phyloP scores from a whole-genome alignment of 148 eudicot genomes.

The Fagopyrum esculentum region DNA sequence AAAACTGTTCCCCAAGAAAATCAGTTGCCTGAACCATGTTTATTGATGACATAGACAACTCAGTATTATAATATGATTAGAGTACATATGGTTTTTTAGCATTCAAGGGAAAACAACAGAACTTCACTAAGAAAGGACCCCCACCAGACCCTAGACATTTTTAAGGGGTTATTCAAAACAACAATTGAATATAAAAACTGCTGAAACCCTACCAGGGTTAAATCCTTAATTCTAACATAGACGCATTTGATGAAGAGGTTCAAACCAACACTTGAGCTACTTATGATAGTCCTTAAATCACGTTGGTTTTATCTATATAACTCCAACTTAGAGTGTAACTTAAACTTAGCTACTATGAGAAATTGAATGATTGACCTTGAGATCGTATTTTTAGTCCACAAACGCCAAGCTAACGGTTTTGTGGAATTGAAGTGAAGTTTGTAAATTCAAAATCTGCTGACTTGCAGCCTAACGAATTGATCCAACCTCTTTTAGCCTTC shows the following conservation, averaged over 20 bases:
- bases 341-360: neutral
- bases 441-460: neutral
- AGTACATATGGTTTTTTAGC: neutral
- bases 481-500: neutral
- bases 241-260: neutral
- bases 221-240: neutral
- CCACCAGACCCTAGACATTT: neutral
- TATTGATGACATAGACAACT: neutral
- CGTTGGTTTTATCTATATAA: neutral
- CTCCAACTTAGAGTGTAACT: neutral
- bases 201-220: neutral
- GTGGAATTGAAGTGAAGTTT: neutral
- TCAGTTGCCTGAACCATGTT: constrained; percentile 4
- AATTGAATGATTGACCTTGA: neutral
- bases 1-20: neutral
- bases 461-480: neutral
- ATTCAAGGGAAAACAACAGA: neutral
- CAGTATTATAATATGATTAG: neutral
- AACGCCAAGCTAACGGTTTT: neutral
- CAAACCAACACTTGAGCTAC: neutral
- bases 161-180: neutral
- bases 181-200: neutral
- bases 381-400: neutral
- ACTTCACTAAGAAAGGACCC: neutral
- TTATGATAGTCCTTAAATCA: neutral